Evolutionary conservation across 2,329 filamentous ascomycete genomes (phyloP), one percentile per base, ranked within the genome.

Genomic region (Fusarium coffeatum): DNA sequence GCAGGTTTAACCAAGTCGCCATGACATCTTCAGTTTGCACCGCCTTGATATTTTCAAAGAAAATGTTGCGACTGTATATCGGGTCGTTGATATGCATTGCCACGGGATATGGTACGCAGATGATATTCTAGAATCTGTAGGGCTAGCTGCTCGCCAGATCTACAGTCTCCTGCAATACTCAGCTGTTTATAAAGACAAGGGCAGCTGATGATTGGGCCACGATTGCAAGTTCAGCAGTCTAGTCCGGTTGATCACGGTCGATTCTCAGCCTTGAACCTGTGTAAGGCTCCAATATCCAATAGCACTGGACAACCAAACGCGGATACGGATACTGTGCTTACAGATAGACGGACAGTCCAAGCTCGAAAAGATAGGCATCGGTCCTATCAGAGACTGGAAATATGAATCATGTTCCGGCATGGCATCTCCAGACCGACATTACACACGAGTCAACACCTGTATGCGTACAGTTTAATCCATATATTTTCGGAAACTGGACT

Each of bases 361-460:
- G 18, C 34, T 42, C 27, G n/a, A 28, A 25, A 47, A 8, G 16
- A 47, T n/a, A 25, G 22, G n/a, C 18, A 40, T 53, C 23, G 20
- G 41, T 12, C 22, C 7, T 16, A 16, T 18, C 27, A 20, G 42
- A 18, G 15, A 27, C 41, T 41, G 58, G 45, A 54, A 42, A 43
- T 48, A 18, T 40, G 30, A 64, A 55, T 45, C 34, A 42, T 30
- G 30, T 32, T 34, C 48, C 45, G n/a, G 40, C 51, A 56, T 32
- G 48, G 34, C 23, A 43, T 45, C 40, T 61, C 30, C 55, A 71
- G 68, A 69, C 55, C 55, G 68, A 59, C 48, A 55, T 57, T 55
- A 27, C 20, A 28, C 68, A 55, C 53, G 59, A 71, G 64, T 71
- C 64, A 69, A 66, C 22, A 16, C 53, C 13, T 51, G 20, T 13